phyloP scores from a whole-genome alignment of 768 basidiomycete genomes.

The Tylopilus felleus region DNA sequence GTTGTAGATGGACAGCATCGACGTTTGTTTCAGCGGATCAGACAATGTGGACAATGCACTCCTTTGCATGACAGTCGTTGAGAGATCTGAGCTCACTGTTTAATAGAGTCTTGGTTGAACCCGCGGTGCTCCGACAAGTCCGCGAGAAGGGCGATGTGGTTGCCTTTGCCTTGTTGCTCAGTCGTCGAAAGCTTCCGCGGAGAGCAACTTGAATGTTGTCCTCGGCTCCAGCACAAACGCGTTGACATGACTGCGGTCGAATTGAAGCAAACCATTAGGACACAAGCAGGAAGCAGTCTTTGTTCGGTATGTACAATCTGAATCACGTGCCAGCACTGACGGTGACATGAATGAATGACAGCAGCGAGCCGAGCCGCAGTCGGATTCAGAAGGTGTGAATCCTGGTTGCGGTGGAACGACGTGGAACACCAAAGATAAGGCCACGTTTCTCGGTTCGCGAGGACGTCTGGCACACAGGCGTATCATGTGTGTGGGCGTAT shows the following conservation, averaged over 20 bases:
- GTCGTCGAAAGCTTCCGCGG: background rate
- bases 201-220: background rate
- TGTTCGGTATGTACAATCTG: no score
- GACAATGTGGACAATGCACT: constrained; percentile 12
- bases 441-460: no score
- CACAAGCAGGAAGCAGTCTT: no score
- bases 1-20: constrained; percentile 18
- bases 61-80: no score
- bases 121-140: constrained; percentile 11
- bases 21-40: constrained; percentile 17
- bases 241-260: background rate
- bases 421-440: no score
- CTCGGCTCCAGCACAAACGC: background rate
- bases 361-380: background rate
- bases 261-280: background rate
- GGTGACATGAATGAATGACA: background rate
- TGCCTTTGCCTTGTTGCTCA: background rate
- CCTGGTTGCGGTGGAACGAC: no score
- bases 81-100: background rate
- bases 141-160: constrained; percentile 1
- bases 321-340: no score
- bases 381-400: no score
- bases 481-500: no score
- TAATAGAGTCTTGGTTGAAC: no score
- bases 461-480: no score